Evolutionary conservation across 192 early-diverging fungal genomes (phyloP).

Genomic region (Spinellus fusiger): DNA sequence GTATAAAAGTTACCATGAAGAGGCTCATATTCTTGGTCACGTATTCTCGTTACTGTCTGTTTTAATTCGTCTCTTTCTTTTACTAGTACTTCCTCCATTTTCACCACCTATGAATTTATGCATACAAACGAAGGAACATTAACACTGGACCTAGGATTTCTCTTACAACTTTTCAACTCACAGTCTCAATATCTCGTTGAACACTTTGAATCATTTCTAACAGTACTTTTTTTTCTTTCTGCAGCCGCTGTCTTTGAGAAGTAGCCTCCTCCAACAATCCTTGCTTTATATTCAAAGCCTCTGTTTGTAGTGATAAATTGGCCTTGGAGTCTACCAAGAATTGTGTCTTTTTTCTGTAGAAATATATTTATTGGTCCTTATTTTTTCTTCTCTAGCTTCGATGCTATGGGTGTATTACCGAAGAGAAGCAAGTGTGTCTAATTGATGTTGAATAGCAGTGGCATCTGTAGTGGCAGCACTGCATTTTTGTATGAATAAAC

Average conservation of each 20-base stretch:
- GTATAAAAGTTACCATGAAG: conserved; percentile 16
- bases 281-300: conserved; percentile 22
- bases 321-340: conserved; percentile 22
- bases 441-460: not conserved
- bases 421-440: conserved; percentile 1
- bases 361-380: not conserved
- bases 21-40: conserved; percentile 26
- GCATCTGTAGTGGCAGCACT: not conserved
- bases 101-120: conserved; percentile 11
- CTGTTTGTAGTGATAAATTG: conserved; percentile 10
- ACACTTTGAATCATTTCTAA: conserved; percentile 29
- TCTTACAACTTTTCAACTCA: not conserved
- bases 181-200: conserved; percentile 26
- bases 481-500: not conserved
- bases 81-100: conserved; percentile 19
- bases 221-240: conserved; percentile 23
- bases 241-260: conserved; percentile 17
- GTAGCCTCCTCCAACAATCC: conserved; percentile 26
- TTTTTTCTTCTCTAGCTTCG: too few relatives aligned
- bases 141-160: too few relatives aligned
- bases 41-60: conserved; percentile 5
- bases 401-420: too few relatives aligned
- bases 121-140: too few relatives aligned
- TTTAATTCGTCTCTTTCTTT: conserved; percentile 26
- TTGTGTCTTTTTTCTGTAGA: conserved; percentile 23